phyloP scores from a whole-genome alignment of 2,329 filamentous ascomycete genomes.

The Cyclaneusma minus region DNA sequence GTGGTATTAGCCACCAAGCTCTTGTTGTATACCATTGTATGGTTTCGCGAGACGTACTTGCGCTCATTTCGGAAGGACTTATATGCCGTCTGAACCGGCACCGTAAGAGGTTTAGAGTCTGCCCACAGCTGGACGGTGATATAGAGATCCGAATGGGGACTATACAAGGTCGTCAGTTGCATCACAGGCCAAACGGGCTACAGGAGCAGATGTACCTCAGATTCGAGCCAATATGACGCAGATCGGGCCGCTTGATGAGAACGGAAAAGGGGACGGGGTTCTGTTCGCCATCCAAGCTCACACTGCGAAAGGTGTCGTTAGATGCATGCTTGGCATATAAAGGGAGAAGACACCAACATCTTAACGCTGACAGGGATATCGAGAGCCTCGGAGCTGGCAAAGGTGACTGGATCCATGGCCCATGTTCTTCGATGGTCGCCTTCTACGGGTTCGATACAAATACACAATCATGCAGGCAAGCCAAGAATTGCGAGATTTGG shows the following conservation, averaged over 20 bases:
- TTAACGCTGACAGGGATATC: conserved; percentile 55
- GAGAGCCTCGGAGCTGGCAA: conserved; percentile 77
- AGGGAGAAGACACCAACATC: conserved; percentile 33
- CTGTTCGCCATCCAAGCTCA: conserved; percentile 65
- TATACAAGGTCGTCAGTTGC: conserved; percentile 22
- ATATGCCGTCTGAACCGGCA: conserved; percentile 84
- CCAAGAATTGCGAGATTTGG: too few relatives aligned
- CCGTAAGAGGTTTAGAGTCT: conserved; percentile 85
- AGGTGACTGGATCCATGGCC: conserved; percentile 86
- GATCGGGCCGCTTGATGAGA: conserved; percentile 60
- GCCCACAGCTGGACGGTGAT: conserved; percentile 90
- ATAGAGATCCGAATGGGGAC: conserved; percentile 75
- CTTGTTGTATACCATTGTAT: background rate
- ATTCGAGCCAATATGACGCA: conserved; percentile 80
- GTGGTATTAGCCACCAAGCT: conserved; percentile 1
- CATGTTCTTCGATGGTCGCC: conserved; percentile 13
- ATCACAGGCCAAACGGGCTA: background rate
- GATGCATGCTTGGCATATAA: conserved; percentile 1
- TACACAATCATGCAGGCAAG: too few relatives aligned
- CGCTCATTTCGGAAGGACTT: conserved; percentile 70
- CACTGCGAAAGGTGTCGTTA: conserved; percentile 30
- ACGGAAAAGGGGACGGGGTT: conserved; percentile 61
- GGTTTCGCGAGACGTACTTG: conserved; percentile 25
- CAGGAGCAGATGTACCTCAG: conserved; percentile 36
- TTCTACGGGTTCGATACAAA: too few relatives aligned